phyloP scores from a whole-genome alignment of 1,284 basidiomycete genomes.

The Lignosus rhinocerotis region DNA sequence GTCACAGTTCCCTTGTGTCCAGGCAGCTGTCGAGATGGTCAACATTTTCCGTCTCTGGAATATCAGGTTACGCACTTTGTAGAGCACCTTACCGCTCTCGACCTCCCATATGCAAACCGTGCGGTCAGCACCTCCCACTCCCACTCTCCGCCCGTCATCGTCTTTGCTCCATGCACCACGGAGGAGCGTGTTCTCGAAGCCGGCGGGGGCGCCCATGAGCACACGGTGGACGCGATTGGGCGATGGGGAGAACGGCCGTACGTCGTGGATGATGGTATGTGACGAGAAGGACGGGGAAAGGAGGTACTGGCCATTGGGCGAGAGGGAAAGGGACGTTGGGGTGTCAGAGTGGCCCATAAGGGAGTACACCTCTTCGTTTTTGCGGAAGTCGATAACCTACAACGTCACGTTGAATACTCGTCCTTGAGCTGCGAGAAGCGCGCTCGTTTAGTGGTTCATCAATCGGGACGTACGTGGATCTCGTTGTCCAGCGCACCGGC shows the following conservation, averaged over 20 bases:
- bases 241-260: constrained; percentile 86
- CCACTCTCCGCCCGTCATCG: constrained; percentile 70
- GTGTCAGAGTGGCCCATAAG: constrained; percentile 87
- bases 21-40: constrained; percentile 58
- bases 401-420: not conserved
- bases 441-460: not conserved
- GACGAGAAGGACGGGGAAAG: constrained; percentile 89
- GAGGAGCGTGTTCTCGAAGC: constrained; percentile 85
- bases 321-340: constrained; percentile 84
- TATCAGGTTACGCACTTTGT: constrained; percentile 61
- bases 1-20: constrained; percentile 95
- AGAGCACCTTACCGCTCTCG: constrained; percentile 79
- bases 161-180: constrained; percentile 82
- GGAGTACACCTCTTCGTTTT: constrained; percentile 73
- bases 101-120: constrained; percentile 95
- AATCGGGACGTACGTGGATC: constrained; percentile 70
- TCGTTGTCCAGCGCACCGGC: constrained; percentile 93
- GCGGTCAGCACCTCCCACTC: constrained; percentile 79
- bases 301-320: constrained; percentile 82
- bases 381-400: constrained; percentile 86
- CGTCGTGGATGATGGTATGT: constrained; percentile 83
- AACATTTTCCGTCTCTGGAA: not conserved
- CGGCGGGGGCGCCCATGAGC: constrained; percentile 83
- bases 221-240: constrained; percentile 80
- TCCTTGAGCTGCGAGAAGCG: not conserved